Percentiles rank a stretch among this genome's conserved stretches.
Evolutionary conservation across 495 filamentous ascomycete species (phyloP).

Genomic region (Tricharina praecox): DNA sequence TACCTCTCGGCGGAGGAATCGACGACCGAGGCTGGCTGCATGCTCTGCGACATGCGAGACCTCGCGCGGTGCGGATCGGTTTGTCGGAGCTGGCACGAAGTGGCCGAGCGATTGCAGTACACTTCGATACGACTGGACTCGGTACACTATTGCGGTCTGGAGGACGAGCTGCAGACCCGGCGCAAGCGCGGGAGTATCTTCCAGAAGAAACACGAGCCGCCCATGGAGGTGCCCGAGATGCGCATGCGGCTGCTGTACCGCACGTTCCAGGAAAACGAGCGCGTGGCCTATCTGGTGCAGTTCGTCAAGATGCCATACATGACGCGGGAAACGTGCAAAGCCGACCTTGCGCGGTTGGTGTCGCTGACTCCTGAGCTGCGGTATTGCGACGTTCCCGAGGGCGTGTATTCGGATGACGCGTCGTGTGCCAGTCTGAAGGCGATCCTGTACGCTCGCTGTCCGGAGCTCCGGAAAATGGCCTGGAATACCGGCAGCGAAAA

Average conservation of each 20-base stretch:
- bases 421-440: constrained; percentile 56
- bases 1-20: constrained; percentile 74
- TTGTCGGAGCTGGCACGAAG: constrained; percentile 46
- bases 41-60: constrained; percentile 90
- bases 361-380: constrained; percentile 69
- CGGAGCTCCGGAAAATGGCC: constrained; percentile 71
- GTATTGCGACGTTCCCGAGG: constrained; percentile 83
- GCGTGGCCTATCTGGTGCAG: constrained; percentile 47
- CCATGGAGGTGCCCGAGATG: constrained; percentile 57
- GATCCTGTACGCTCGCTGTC: constrained; percentile 68
- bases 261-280: constrained; percentile 56
- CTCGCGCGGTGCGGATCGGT: constrained; percentile 62
- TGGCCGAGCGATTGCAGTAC: constrained; percentile 40
- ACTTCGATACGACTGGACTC: constrained; percentile 78
- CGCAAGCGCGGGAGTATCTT: constrained; percentile 61
- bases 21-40: constrained; percentile 67
- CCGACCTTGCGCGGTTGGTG: constrained; percentile 68
- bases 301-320: constrained; percentile 90
- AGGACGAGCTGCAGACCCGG: constrained; percentile 57
- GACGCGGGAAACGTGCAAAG: constrained; percentile 74
- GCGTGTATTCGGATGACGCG: constrained; percentile 63
- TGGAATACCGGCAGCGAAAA: constrained; percentile 65
- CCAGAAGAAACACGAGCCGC: constrained; percentile 50
- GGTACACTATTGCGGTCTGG: constrained; percentile 86
- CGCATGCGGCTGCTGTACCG: constrained; percentile 64